A percentile compares a stretch with the other conserved stretches of the same genome.
phyloP scores from a whole-genome alignment of 768 basidiomycete species.

The Pulveroboletus sp. region DNA sequence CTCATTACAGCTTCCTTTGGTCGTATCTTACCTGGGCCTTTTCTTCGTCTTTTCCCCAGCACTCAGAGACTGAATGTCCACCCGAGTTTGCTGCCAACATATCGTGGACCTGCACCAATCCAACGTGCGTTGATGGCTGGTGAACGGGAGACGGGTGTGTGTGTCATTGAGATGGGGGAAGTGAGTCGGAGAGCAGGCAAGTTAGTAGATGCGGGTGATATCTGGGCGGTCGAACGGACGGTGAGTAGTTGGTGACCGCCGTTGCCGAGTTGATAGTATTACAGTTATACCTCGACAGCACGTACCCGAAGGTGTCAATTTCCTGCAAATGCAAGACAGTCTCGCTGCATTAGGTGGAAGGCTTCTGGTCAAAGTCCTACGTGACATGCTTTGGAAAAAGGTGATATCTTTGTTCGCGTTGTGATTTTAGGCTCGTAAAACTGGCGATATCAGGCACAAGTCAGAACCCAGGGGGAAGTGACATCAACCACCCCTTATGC shows the following conservation, averaged over 20 bases:
- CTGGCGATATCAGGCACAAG: constrained; percentile 38
- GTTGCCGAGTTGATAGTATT: not conserved
- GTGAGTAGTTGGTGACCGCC: constrained; percentile 39
- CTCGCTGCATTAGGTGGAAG: constrained; percentile 64
- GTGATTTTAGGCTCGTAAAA: not conserved
- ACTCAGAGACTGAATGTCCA: constrained; percentile 77
- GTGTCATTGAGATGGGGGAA: constrained; percentile 72
- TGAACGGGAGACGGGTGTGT: constrained; percentile 70
- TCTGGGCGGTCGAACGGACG: constrained; percentile 52
- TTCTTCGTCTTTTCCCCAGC: constrained; percentile 59
- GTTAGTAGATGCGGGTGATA: constrained; percentile 66
- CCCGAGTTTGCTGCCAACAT: constrained; percentile 79
- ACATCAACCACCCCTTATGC: constrained; percentile 43
- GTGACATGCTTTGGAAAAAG: constrained; percentile 53
- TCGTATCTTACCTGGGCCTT: constrained; percentile 62
- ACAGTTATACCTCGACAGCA: constrained; percentile 34
- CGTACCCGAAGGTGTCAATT: constrained; percentile 49
- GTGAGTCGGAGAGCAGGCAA: constrained; percentile 45
- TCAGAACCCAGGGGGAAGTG: constrained; percentile 41
- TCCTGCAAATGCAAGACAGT: constrained; percentile 47
- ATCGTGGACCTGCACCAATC: constrained; percentile 89
- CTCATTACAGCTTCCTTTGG: constrained; percentile 90
- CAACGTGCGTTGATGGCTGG: constrained; percentile 75
- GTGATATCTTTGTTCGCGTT: constrained; percentile 31
- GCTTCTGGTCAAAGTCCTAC: constrained; percentile 65